Base-by-base conservation (phyloP, 257 asterid species). In the Nicotiana tabacum region DNA sequence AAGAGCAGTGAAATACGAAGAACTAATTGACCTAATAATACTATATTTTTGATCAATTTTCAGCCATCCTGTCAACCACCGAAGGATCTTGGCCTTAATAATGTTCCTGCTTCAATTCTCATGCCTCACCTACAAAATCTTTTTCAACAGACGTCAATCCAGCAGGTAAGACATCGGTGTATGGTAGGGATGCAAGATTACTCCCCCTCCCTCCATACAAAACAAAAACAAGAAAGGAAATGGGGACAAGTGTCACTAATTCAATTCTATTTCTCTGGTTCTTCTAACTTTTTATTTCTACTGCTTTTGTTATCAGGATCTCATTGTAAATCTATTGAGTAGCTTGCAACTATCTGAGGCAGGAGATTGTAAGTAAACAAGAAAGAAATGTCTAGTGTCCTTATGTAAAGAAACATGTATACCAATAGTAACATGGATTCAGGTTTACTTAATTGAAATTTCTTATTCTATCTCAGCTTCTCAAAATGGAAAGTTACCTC, bases 91-190 rank as follows among this genome's bases (percentile, higher is more conserved):
- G 86, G 88, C 81, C 90, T 84, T 90, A 87, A 86, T 72, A 92
- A 86, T 70, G 85, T 87, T 77, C 94, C 94, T 81, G 94, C 97
- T 55, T 92, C 98, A 81, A 21, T 94, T 80, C 94, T 96, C 85
- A 80, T 93, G 97, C 98, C 98, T 83, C 97, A 93, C 88, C 98
- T 96, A 83, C 98, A 96, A 87, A 96, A 94, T 88, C 97, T 96
- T 85, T 91, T 92, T 86, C 97, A 94, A 78, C 99, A 96, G 88
- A 94, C 98, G 85, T 93, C 98, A 62, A 81, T 93, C 83, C 99
- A 96, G 86, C 99, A 96, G 91, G 99, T 81, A 81, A 43, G 58
- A 51, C 62, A 27, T 74, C 80, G 13, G 16, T 15, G 13, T 46
- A 48, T 51, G 24, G 62, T 48, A 74, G 43, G 33, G 80, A 74